Evolutionary conservation across 1,284 basidiomycete species (phyloP).

Genomic region (Boletus holoroseus): DNA sequence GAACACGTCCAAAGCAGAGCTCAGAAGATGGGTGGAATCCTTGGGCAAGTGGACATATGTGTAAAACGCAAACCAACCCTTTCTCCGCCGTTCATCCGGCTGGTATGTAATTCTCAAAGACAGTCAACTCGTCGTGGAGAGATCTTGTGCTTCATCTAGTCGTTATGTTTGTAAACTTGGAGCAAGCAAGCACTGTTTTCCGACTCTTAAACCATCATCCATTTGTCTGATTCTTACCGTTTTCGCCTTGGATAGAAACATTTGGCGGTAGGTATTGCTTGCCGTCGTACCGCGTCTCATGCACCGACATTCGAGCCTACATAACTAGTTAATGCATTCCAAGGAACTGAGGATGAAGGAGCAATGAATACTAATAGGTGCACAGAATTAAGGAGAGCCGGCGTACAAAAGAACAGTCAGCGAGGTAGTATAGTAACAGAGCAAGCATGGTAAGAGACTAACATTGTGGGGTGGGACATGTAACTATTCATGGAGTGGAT

Average conservation of each 20-base stretch:
- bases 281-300: neutral
- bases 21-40: slow-evolving; percentile 54
- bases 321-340: slow-evolving; percentile 15
- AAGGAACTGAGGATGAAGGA: neutral
- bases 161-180: neutral
- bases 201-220: too few relatives aligned
- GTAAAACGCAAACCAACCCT: slow-evolving; percentile 22
- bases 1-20: slow-evolving; percentile 39
- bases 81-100: slow-evolving; percentile 2
- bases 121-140: neutral
- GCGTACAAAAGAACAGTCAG: slow-evolving; percentile 9
- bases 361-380: neutral
- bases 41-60: slow-evolving; percentile 64
- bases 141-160: slow-evolving; percentile 12
- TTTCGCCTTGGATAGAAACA: neutral
- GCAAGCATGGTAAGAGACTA: slow-evolving; percentile 2
- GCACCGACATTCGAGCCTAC: neutral
- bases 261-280: neutral
- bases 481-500: slow-evolving; percentile 5
- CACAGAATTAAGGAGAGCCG: slow-evolving; percentile 11
- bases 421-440: slow-evolving; percentile 7
- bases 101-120: neutral
- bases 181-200: neutral
- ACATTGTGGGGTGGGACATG: neutral
- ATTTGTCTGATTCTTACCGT: neutral